These are phyloP conservation scores for Suhomyces sp. DNA, from an alignment of 805 yeast genomes.

Conservation along the genomic window DNA sequence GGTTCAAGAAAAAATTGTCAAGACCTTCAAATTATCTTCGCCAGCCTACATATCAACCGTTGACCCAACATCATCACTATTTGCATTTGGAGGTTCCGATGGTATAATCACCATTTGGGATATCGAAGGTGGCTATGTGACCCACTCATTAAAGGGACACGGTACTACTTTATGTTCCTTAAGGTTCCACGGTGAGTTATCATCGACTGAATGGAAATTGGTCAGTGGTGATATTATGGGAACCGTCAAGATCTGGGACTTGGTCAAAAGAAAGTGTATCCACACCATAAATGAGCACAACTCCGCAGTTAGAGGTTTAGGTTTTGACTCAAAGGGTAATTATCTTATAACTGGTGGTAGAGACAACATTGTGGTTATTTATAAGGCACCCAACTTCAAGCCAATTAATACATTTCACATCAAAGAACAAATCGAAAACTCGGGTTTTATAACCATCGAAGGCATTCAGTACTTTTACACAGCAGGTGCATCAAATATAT, in stretches of 20 bases:
- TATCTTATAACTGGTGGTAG: constrained; percentile 80
- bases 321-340: constrained; percentile 52
- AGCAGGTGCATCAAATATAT: constrained; percentile 75
- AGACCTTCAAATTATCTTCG: constrained; percentile 61
- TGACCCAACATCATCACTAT: constrained; percentile 78
- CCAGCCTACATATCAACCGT: constrained; percentile 77
- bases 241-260: constrained; percentile 53
- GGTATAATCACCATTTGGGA: constrained; percentile 93
- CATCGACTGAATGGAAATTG: constrained; percentile 68
- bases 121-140: constrained; percentile 77
- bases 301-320: constrained; percentile 83
- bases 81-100: constrained; percentile 94
- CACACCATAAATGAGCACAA: constrained; percentile 69
- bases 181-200: constrained; percentile 66
- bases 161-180: constrained; percentile 83
- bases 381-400: constrained; percentile 48
- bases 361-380: constrained; percentile 70
- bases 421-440: constrained; percentile 66
- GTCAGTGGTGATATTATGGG: constrained; percentile 70
- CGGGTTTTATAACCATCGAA: constrained; percentile 50
- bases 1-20: constrained; percentile 37
- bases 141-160: constrained; percentile 92
- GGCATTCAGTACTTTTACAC: constrained; percentile 48
- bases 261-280: constrained; percentile 71
- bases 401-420: constrained; percentile 67